phyloP scores from a whole-genome alignment of 2,329 filamentous ascomycete genomes.

The Aureobasidium zeae region DNA sequence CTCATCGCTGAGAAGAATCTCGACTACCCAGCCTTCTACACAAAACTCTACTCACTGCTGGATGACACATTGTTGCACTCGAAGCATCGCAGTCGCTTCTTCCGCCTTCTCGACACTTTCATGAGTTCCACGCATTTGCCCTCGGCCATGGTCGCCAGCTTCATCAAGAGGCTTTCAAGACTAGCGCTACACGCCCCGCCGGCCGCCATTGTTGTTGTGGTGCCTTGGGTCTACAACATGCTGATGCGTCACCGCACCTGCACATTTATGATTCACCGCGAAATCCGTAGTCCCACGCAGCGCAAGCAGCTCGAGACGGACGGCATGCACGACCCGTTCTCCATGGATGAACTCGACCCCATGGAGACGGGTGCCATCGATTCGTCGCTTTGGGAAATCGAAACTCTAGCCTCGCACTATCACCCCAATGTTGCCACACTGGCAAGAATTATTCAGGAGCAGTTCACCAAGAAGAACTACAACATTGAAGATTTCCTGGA shows the following conservation, averaged over 20 bases:
- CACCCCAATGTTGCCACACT: slow-evolving; percentile 95
- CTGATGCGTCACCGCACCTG: slow-evolving; percentile 81
- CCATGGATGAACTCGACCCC: slow-evolving; percentile 66
- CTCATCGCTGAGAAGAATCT: slow-evolving; percentile 88
- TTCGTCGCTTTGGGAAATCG: slow-evolving; percentile 89
- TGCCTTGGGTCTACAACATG: slow-evolving; percentile 94
- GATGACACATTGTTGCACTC: slow-evolving; percentile 82
- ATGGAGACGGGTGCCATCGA: slow-evolving; percentile 81
- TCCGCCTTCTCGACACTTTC: slow-evolving; percentile 85
- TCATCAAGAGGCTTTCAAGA: slow-evolving; percentile 85
- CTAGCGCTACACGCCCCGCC: slow-evolving; percentile 83
- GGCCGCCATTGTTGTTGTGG: slow-evolving; percentile 73
- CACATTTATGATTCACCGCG: slow-evolving; percentile 90
- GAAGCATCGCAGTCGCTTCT: slow-evolving; percentile 87
- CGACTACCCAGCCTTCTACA: slow-evolving; percentile 85
- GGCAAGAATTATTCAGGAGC: slow-evolving; percentile 86
- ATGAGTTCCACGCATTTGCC: slow-evolving; percentile 86
- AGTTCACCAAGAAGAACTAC: slow-evolving; percentile 93
- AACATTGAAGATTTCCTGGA: slow-evolving; percentile 96
- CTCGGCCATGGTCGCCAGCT: slow-evolving; percentile 81
- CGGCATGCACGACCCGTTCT: slow-evolving; percentile 66
- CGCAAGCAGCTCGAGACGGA: slow-evolving; percentile 52
- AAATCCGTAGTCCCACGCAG: slow-evolving; percentile 44
- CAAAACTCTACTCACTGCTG: slow-evolving; percentile 85
- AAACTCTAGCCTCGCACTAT: slow-evolving; percentile 84